A percentile compares a stretch with the other conserved stretches of the same genome.
Evolutionary conservation across 73 alveolate genomes (phyloP).

Genomic region (Stentor roeselii): DNA sequence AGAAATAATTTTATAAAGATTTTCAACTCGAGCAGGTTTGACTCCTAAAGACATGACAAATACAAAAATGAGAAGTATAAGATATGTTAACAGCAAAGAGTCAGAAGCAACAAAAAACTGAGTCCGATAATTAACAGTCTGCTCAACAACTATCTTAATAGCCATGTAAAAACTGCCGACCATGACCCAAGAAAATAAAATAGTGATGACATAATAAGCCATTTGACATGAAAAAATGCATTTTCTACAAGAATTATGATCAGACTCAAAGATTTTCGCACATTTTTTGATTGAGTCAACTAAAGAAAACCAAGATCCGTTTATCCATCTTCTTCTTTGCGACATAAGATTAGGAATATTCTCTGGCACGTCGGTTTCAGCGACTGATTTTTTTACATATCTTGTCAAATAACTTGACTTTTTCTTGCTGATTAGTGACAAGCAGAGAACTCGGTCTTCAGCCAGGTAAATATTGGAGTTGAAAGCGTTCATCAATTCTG

Average conservation of each 20-base stretch:
- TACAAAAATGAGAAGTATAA: neutral
- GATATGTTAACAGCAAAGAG: neutral
- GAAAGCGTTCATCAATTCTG: too few relatives aligned
- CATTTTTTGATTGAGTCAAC: slow-evolving; percentile 29
- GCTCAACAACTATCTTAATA: too few relatives aligned
- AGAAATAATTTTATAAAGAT: neutral
- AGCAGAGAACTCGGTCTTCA: slow-evolving; percentile 59
- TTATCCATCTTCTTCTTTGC: slow-evolving; percentile 64
- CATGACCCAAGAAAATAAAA: neutral
- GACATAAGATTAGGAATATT: slow-evolving; percentile 33
- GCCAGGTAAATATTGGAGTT: slow-evolving; percentile 65
- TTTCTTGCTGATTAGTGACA: slow-evolving; percentile 29
- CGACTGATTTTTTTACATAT: slow-evolving; percentile 49
- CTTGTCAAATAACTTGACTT: slow-evolving; percentile 17
- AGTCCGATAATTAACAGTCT: neutral
- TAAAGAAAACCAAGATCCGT: slow-evolving; percentile 55
- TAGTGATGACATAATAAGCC: neutral
- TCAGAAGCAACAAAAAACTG: neutral
- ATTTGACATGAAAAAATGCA: neutral
- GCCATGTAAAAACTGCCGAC: neutral
- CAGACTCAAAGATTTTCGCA: neutral
- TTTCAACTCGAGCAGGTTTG: neutral
- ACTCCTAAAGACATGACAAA: neutral
- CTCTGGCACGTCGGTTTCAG: slow-evolving; percentile 49
- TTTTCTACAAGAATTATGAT: neutral